phyloP scores from a whole-genome alignment of 2,329 filamentous ascomycete species.

The Pseudocercospora musae region DNA sequence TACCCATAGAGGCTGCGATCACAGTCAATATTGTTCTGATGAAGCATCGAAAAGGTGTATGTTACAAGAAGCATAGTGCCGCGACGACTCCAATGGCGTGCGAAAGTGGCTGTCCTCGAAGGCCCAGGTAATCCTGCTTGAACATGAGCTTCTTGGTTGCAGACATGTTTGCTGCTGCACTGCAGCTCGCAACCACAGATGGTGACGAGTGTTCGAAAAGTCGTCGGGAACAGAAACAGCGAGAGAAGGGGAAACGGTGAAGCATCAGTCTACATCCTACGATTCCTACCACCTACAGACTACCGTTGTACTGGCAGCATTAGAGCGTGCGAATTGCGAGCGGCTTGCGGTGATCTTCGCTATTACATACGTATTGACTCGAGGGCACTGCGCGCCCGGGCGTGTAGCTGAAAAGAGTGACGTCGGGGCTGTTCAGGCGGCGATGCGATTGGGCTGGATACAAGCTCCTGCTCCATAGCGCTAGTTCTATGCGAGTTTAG shows the following conservation, averaged over 20 bases:
- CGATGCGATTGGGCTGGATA: background rate
- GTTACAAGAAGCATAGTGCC: conserved; percentile 17
- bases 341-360: background rate
- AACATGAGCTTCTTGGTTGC: background rate
- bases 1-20: conserved; percentile 10
- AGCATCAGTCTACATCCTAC: background rate
- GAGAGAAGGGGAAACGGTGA: background rate
- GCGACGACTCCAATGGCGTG: conserved; percentile 18
- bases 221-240: background rate
- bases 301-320: background rate
- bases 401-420: background rate
- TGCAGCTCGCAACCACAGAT: background rate
- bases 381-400: background rate
- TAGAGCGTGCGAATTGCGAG: background rate
- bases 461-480: too few relatives aligned
- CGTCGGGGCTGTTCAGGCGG: background rate
- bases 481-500: background rate
- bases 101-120: conserved; percentile 18
- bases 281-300: too few relatives aligned
- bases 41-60: background rate
- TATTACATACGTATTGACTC: background rate
- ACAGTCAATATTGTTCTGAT: background rate
- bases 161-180: background rate
- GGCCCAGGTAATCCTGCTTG: conserved; percentile 19
- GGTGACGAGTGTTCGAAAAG: background rate